Evolutionary conservation across 352 stramenopile genomes (phyloP), one percentile per base, ranked within the genome.

Genomic region (Phytophthora aleatoria): DNA sequence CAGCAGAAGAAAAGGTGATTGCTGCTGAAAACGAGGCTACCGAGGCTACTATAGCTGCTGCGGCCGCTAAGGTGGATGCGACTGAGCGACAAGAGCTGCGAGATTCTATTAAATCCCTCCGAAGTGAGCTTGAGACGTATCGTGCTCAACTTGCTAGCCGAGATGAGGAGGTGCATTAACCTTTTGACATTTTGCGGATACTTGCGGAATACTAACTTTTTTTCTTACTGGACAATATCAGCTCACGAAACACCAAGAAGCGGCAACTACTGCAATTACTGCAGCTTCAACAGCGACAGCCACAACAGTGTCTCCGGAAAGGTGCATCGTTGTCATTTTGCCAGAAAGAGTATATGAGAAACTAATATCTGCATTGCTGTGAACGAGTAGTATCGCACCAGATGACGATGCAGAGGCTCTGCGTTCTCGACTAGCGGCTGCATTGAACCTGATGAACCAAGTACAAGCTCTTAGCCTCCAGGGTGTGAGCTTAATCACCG

Each of bases 1-100:
- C 45, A 39, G 71, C 61, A 36, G 69, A 74, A 69, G 52, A 71
- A 47, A 73, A 64, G 45, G 64, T 50, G 15, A 7, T 54, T 56
- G 55, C 39, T 55, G 60, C 69, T 56, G 69, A 77, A 61, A 64
- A 74, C 16, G 66, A 71, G 35, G 61, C 65, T 71, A 12, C 60
- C 24, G 39, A 65, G 36, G 55, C 69, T 50, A 39, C 50, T 7
- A 74, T 74, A 35, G 45, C 67, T 44, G 31, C 58, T 5, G 63
- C 54, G 48, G 58, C 64, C 36, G 60, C 36, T 39, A 62, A 47
- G 35, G 16, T 15, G 58, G 44, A 69, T 57, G 36, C 35, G 31
- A 52, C 12, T 9, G 61, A 77, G 35, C 51, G 45, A 49, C 48
- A 57, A 0, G 48, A 72, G 26, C 24, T 72, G 20, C 65, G 64